Conservation (phyloP, 352 stramenopile species). For the Globisporangium megalacanthum region DNA sequence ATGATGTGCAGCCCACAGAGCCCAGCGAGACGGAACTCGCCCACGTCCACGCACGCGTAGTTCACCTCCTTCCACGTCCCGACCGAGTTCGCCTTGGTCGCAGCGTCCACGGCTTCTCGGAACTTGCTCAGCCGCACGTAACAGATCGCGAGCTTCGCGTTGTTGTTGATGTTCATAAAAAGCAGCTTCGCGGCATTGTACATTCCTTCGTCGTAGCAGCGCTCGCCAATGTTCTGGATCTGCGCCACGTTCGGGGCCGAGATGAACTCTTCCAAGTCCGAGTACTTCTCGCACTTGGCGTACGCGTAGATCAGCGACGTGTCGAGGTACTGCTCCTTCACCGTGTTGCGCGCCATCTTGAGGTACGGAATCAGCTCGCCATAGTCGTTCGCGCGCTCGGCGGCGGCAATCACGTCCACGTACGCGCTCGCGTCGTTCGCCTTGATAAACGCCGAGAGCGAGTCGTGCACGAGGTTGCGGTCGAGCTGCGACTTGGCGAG, state of each 20-base stretch:
- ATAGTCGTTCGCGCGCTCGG: conserved; percentile 96
- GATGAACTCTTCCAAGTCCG: conserved; percentile 99
- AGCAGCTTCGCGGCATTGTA: conserved; percentile 99
- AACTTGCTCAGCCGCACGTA: conserved; percentile 99
- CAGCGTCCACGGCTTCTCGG: conserved; percentile 98
- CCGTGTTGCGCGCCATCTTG: conserved; percentile 98
- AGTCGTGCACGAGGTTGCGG: conserved; percentile 93
- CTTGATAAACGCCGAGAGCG: conserved; percentile 99
- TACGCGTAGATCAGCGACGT: conserved; percentile 99
- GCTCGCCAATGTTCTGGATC: conserved; percentile 98
- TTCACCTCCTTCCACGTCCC: conserved; percentile 99
- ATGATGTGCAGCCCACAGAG: conserved; percentile 99
- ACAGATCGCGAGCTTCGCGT: conserved; percentile 99
- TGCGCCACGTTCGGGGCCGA: conserved; percentile 98
- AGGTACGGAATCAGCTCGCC: conserved; percentile 97
- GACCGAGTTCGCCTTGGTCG: conserved; percentile 98
- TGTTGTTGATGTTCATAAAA: conserved; percentile 99
- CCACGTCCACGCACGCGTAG: conserved; percentile 96
- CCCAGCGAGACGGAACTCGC: conserved; percentile 97
- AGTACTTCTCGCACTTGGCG: conserved; percentile 98
- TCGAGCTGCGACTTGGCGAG: conserved; percentile 98
- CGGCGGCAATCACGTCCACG: conserved; percentile 96
- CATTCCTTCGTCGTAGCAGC: conserved; percentile 97
- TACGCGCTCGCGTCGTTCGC: conserved; percentile 97
- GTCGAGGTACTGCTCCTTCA: conserved; percentile 99